Evolutionary conservation across 2,329 filamentous ascomycete genomes (phyloP), one percentile per base, ranked within the genome.

Genomic region (Aquanectria penicillioides): DNA sequence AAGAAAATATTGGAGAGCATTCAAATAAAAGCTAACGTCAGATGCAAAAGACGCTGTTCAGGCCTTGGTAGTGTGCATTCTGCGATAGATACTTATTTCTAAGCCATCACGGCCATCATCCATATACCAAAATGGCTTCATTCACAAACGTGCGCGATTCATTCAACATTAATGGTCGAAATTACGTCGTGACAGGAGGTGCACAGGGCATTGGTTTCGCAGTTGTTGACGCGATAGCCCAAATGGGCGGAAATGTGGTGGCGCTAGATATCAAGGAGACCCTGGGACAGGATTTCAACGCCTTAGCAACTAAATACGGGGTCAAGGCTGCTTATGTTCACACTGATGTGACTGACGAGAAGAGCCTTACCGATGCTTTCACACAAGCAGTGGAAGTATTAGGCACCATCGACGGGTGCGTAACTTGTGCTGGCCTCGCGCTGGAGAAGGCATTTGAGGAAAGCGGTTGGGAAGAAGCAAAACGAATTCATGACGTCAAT

Each of bases 401-500:
- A 12, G 63, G 61, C 5, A 56, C 66, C 8, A 59, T 74, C 6
- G 63, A 73, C 22, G 71, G 72, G 2, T 61, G 64, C 22, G 69
- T 73, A 6, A 68, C 71, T 5, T 66, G 69, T 13, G 74, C 74
- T 8, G 77, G 76, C 5, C 73, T 79, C 29, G 75, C 73, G 6
- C 69, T 78, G 28, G 77, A 78, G 60, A 78, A 78, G 60, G 76
- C 77, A 0, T 79, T 79, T 59, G 57, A 77, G 6, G 75, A 79
- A 4, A 75, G 78, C 40, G 75, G 72, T 5, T 78, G 75, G 74
- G 72, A 75, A 3, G 76, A 79, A 50, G 73, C 73, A 4, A 71
- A 67, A 13, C 67, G 69, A 6, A 74, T 79, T 34, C 73, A 75
- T 36, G 73, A 78, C 2, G 73, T 78, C 54, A 79, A 80, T 58